phyloP scores from a whole-genome alignment of 495 filamentous ascomycete species.

The Hypoxylon subgilvum region DNA sequence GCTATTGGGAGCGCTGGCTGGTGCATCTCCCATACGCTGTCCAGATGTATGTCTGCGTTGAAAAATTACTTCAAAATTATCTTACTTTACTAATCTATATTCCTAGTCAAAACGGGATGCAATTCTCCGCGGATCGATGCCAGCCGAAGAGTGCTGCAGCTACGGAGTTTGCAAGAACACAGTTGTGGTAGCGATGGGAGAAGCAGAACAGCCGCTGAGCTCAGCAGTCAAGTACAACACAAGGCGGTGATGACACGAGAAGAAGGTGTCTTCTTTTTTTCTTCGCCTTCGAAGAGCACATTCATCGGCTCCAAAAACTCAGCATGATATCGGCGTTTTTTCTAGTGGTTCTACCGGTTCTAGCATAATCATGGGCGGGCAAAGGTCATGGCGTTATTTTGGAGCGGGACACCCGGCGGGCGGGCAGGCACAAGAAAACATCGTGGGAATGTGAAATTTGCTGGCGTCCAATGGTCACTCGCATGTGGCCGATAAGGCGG shows the following conservation, averaged over 20 bases:
- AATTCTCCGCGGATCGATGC: conserved; percentile 52
- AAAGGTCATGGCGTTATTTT: conserved; percentile 25
- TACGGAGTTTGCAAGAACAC: conserved; percentile 56
- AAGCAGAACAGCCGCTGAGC: conserved; percentile 11
- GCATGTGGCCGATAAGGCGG: conserved; percentile 23
- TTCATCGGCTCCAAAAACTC: conserved; percentile 1
- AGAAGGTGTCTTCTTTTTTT: conserved; percentile 2
- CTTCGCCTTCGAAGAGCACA: not conserved
- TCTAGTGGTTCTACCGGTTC: conserved; percentile 9
- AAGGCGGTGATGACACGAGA: conserved; percentile 22
- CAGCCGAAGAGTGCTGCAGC: conserved; percentile 55
- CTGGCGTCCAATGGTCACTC: conserved; percentile 12
- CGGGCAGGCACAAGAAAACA: not conserved
- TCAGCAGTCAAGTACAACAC: conserved; percentile 33
- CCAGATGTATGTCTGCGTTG: conserved; percentile 43
- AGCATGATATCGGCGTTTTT: conserved; percentile 35
- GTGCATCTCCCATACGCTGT: conserved; percentile 44
- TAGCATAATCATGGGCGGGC: conserved; percentile 14
- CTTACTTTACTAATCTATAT: conserved; percentile 22
- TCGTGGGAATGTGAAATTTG: conserved; percentile 7
- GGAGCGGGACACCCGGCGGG: conserved; percentile 13
- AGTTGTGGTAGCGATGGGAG: conserved; percentile 51
- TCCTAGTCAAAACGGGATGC: conserved; percentile 52
- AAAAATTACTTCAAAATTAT: not conserved
- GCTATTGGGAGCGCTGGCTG: conserved; percentile 25